Evolutionary conservation across 2,329 filamentous ascomycete species (phyloP).

Genomic region (Calonectria pseudoturangicola): DNA sequence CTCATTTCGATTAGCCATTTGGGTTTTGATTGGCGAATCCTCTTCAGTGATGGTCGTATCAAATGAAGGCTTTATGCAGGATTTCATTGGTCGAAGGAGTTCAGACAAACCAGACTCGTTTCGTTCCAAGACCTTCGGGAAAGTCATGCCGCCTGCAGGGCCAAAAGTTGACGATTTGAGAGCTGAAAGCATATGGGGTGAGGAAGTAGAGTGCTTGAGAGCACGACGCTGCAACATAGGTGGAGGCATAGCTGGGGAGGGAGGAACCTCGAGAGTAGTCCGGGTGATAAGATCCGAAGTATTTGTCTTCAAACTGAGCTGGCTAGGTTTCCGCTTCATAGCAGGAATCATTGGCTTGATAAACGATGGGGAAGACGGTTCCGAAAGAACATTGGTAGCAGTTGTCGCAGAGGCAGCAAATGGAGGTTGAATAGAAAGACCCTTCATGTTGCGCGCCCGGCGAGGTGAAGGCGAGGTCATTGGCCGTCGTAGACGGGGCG

Average conservation of each 20-base stretch:
- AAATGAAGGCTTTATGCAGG: slow-evolving; percentile 60
- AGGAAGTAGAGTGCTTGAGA: slow-evolving; percentile 80
- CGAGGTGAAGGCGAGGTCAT: slow-evolving; percentile 82
- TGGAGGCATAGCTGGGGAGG: slow-evolving; percentile 73
- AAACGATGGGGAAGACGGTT: slow-evolving; percentile 84
- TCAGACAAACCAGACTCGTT: slow-evolving; percentile 77
- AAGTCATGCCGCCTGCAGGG: slow-evolving; percentile 77
- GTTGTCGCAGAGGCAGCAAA: slow-evolving; percentile 66
- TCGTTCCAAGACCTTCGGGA: slow-evolving; percentile 76
- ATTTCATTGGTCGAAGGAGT: slow-evolving; percentile 72
- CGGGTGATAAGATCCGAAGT: slow-evolving; percentile 72
- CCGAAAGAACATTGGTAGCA: slow-evolving; percentile 72
- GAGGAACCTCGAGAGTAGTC: slow-evolving; percentile 72
- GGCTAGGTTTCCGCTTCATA: slow-evolving; percentile 84
- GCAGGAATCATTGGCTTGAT: slow-evolving; percentile 85
- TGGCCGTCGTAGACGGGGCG: slow-evolving; percentile 69
- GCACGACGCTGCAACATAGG: slow-evolving; percentile 76
- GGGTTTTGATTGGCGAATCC: slow-evolving; percentile 75
- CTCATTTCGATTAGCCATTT: slow-evolving; percentile 75
- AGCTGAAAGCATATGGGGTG: slow-evolving; percentile 78
- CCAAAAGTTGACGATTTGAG: slow-evolving; percentile 77
- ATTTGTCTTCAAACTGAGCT: slow-evolving; percentile 85
- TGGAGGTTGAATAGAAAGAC: slow-evolving; percentile 84
- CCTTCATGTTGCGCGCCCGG: slow-evolving; percentile 88
- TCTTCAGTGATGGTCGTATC: slow-evolving; percentile 71